Evolutionary conservation across 306 rosid genomes (phyloP), one percentile per base, ranked within the genome.

Genomic region (Cucurbita moschata): DNA sequence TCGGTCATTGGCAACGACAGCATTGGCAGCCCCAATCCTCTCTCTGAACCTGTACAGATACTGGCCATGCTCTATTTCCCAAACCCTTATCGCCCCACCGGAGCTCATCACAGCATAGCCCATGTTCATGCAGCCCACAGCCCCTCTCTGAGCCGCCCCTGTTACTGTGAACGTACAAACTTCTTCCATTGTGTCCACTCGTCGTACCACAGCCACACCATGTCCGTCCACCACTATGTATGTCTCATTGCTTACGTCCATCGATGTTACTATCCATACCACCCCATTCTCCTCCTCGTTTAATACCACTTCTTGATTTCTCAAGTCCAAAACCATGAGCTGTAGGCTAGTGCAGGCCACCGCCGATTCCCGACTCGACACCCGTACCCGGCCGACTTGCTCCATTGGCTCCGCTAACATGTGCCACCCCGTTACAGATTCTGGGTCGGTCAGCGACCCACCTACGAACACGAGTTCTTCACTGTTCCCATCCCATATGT

Each of bases 341-440:
- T 86, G 70, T 1, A 83, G 30, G 12, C 71, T 14, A 6, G 97
- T 95, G 83, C 99, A 95, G 0, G 96, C 99, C 59, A 91, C 91
- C 0, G 87, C 96, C 3, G 78, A 39, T 4, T 82, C 91, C 0
- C 10, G 62, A 15, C 73, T 79, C 7, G 87, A 83, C 0, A 91
- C 86, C 6, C 97, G 81, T 15, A 95, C 37, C 4, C 99, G 87
- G 0, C 96, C 97, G 9, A 91, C 86, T 2, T 84, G 79, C 50
- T 79, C 88, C 1, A 56, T 80, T 3, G 81, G 9, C 40, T 89
- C 96, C 0, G 85, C 75, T 42, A 95, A 43, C 96, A 91, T 86
- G 79, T 87, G 90, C 99, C 99, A 95, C 0, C 97, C 99, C 67
- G 19, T 59, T 2, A 91, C 80, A 0, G 99, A 43, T 3, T 86